Conservation (phyloP, 225 moss, liverwort and hornwort genomes). For the Takakia lepidozioides region DNA sequence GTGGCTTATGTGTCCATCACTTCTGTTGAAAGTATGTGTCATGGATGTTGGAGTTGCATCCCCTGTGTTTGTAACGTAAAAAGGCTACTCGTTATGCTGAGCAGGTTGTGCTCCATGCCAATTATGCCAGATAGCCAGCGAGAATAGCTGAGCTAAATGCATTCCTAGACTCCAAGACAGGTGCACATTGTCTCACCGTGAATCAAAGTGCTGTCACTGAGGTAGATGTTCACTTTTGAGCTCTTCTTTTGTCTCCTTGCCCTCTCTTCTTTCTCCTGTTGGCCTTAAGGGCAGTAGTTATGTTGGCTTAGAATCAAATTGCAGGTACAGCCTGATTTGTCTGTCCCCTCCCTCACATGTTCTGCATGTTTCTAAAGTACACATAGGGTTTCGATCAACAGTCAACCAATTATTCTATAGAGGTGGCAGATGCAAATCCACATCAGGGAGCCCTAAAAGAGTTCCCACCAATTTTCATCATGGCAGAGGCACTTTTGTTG, state of each 20-base stretch:
- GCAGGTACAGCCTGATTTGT: too few relatives aligned
- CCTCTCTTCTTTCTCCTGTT: not conserved
- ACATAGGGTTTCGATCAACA: too few relatives aligned
- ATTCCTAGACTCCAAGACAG: slow-evolving; percentile 89
- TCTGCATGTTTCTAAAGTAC: too few relatives aligned
- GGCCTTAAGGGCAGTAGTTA: not conserved
- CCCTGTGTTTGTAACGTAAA: not conserved
- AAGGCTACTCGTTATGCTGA: not conserved
- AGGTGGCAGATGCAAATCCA: too few relatives aligned
- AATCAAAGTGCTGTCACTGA: slow-evolving; percentile 95
- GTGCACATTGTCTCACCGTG: slow-evolving; percentile 77
- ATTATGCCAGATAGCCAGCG: slow-evolving; percentile 76
- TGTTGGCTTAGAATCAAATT: not conserved
- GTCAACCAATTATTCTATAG: too few relatives aligned
- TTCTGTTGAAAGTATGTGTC: too few relatives aligned
- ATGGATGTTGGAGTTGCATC: too few relatives aligned
- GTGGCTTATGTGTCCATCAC: too few relatives aligned
- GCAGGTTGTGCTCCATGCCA: slow-evolving; percentile 83
- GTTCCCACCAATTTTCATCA: not conserved
- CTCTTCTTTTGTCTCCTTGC: not conserved
- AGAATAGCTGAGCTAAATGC: slow-evolving; percentile 66
- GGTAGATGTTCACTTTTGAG: slow-evolving; percentile 29
- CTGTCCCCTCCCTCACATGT: too few relatives aligned
- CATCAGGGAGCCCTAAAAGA: too few relatives aligned
- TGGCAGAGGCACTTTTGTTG: not conserved